Conservation (phyloP, 2,329 filamentous ascomycete species). For the Penicillium sp. region DNA sequence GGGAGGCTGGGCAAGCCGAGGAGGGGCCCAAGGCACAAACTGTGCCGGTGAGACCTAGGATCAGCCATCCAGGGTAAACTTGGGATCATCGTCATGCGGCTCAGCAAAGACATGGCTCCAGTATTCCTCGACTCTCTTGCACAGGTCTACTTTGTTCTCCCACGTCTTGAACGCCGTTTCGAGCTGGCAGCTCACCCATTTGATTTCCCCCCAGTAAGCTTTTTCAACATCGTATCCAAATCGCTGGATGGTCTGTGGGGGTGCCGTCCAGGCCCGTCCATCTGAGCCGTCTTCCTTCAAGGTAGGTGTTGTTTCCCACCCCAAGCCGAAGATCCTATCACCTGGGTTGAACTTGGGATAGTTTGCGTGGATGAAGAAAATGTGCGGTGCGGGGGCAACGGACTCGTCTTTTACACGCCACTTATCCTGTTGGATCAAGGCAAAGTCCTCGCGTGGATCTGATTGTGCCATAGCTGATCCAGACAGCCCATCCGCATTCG, state of each 20-base stretch:
- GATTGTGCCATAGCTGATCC: conserved; percentile 39
- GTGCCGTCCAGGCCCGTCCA: conserved; percentile 36
- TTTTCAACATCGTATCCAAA: conserved; percentile 41
- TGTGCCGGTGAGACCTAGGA: neutral
- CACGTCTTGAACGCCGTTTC: conserved; percentile 35
- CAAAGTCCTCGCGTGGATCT: conserved; percentile 38
- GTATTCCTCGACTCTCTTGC: conserved; percentile 30
- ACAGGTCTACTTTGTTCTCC: conserved; percentile 30
- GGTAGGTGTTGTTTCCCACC: conserved; percentile 38
- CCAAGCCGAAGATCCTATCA: conserved; percentile 37
- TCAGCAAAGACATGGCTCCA: conserved; percentile 36
- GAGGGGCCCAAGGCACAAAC: neutral
- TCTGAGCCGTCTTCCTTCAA: conserved; percentile 34
- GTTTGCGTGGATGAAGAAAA: conserved; percentile 42
- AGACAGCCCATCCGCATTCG: conserved; percentile 24
- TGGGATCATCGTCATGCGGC: conserved; percentile 31
- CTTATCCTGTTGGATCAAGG: conserved; percentile 29
- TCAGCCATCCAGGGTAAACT: conserved; percentile 26
- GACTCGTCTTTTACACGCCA: conserved; percentile 33
- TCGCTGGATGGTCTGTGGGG: conserved; percentile 30
- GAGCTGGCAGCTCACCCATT: conserved; percentile 38
- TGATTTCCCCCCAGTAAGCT: conserved; percentile 42
- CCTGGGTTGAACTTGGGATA: conserved; percentile 43
- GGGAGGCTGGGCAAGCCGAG: neutral
- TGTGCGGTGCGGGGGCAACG: conserved; percentile 29